phyloP scores from a whole-genome alignment of 306 rosid species.

The Cotoneaster glaucophyllus region DNA sequence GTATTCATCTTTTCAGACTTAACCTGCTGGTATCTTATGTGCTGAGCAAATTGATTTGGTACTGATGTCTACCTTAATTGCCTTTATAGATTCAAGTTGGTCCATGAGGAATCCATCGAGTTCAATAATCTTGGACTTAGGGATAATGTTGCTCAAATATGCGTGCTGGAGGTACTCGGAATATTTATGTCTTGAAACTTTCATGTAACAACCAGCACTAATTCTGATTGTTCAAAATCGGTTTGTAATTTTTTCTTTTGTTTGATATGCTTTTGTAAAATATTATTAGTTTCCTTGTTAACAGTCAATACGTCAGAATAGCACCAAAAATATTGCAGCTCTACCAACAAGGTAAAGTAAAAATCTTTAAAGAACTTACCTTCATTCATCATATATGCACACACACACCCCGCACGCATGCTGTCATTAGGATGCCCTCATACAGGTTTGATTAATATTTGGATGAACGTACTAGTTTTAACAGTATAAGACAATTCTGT shows the following conservation, averaged over 20 bases:
- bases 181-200: slow-evolving; percentile 4
- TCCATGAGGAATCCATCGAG: slow-evolving; percentile 76
- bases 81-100: slow-evolving; percentile 61
- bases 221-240: not conserved
- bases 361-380: slow-evolving; percentile 10
- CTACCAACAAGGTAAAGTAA: slow-evolving; percentile 45
- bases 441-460: not conserved
- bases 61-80: not conserved
- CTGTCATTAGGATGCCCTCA: not conserved
- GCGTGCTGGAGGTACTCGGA: slow-evolving; percentile 72
- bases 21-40: not conserved
- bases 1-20: not conserved
- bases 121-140: slow-evolving; percentile 87
- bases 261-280: slow-evolving; percentile 4
- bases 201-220: not conserved
- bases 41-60: slow-evolving; percentile 1
- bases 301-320: slow-evolving; percentile 46
- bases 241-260: not conserved
- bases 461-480: not conserved
- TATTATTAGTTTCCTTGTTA: slow-evolving; percentile 4
- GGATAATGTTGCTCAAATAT: slow-evolving; percentile 88
- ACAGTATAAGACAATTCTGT: not conserved
- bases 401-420: not conserved
- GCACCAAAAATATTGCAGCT: slow-evolving; percentile 23
- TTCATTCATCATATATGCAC: not conserved